A percentile compares a stretch with the other conserved stretches of the same genome.
Evolutionary conservation across 768 basidiomycete genomes (phyloP).

Genomic region (Boletus eberwhitei): DNA sequence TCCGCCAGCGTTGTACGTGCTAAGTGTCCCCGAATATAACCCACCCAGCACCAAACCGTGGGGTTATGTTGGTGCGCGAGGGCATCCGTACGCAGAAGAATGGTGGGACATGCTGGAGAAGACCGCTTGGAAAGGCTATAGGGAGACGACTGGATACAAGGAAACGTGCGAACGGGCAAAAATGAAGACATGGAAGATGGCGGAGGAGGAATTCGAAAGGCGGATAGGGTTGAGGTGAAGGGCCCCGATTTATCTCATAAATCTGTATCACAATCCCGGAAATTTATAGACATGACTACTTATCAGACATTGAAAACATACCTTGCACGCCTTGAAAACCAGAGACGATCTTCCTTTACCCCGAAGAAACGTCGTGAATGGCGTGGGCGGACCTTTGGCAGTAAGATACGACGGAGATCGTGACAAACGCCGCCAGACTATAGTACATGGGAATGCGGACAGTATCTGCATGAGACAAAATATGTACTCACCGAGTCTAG

Average conservation of each 20-base stretch:
- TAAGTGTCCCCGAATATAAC: background rate
- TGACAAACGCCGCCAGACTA: no score
- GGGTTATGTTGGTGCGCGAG: slow-evolving; percentile 48
- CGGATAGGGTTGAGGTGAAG: background rate
- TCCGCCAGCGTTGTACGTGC: slow-evolving; percentile 38
- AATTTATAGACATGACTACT: no score
- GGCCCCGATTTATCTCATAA: background rate
- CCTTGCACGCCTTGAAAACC: background rate
- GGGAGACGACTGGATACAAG: background rate
- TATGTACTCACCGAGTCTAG: no score
- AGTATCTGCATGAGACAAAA: no score
- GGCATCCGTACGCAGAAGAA: slow-evolving; percentile 37
- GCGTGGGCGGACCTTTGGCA: background rate
- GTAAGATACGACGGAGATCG: no score
- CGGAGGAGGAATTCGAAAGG: background rate
- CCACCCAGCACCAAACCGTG: slow-evolving; percentile 49
- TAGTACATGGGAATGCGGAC: no score
- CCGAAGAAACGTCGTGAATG: background rate
- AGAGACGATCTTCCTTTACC: background rate
- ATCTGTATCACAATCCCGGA: no score
- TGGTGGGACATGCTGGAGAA: slow-evolving; percentile 37
- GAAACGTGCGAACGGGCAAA: background rate
- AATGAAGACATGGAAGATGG: slow-evolving; percentile 1
- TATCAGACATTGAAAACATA: background rate
- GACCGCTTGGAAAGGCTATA: background rate